These are phyloP conservation scores for Cornus florida DNA, from an alignment of 148 eudicot genomes.

Conservation along the genomic window DNA sequence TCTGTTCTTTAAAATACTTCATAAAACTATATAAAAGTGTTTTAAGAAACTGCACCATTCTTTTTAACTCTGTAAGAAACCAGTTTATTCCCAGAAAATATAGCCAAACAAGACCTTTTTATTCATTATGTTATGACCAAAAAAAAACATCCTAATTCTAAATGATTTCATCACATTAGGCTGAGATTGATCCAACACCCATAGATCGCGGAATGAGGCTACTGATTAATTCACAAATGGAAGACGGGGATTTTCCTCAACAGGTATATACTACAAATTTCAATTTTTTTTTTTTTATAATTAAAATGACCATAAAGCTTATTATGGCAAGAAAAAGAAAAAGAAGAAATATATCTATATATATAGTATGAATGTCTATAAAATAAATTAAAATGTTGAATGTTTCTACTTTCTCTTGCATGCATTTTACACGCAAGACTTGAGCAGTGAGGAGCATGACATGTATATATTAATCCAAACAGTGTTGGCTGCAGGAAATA, in stretches of 20 bases:
- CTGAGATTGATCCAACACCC: constrained; percentile 47
- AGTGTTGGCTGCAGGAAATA: constrained; percentile 27
- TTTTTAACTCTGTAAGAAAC: no score
- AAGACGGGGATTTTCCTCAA: constrained; percentile 68
- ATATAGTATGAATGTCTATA: no score
- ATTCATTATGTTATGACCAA: no score
- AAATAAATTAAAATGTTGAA: background rate
- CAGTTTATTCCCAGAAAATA: no score
- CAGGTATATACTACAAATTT: constrained; percentile 30
- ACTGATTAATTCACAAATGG: constrained; percentile 52
- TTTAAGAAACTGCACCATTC: no score
- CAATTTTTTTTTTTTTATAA: no score
- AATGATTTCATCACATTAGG: constrained; percentile 21
- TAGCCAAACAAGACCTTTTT: no score
- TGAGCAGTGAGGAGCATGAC: background rate
- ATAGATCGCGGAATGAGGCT: constrained; percentile 42
- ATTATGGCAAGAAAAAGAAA: background rate
- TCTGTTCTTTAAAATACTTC: no score
- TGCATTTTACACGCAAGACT: background rate
- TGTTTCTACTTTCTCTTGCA: background rate
- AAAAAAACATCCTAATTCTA: background rate
- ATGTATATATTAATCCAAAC: background rate
- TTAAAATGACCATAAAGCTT: background rate
- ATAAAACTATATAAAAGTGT: no score
- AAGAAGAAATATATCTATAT: no score